phyloP scores from a whole-genome alignment of 1,139 yeast species.

The Yamadazyma conglobata region DNA sequence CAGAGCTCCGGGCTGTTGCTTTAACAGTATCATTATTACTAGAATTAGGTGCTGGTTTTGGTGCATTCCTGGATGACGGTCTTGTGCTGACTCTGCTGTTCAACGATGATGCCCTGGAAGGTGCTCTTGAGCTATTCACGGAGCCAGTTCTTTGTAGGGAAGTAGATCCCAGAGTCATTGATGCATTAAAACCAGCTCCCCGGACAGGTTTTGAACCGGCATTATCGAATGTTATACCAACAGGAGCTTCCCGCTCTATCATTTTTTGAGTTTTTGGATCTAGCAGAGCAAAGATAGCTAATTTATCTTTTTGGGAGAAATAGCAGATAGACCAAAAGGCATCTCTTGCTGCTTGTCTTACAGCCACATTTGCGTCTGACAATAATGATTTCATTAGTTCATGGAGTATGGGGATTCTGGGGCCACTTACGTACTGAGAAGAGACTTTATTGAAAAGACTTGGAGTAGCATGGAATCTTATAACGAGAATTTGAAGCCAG shows the following conservation, averaged over 20 bases:
- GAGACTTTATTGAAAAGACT: constrained; percentile 7
- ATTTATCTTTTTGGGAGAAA: constrained; percentile 46
- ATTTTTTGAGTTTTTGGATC: constrained; percentile 38
- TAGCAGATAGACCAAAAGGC: constrained; percentile 70
- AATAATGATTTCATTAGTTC: constrained; percentile 59
- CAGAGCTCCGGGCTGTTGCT: too few species aligned
- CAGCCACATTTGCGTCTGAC: constrained; percentile 77
- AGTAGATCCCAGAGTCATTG: too few species aligned
- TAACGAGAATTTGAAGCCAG: constrained; percentile 65
- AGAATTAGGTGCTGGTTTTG: background rate
- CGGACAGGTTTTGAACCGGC: background rate
- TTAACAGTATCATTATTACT: background rate
- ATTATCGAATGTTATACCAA: background rate
- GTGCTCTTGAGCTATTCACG: constrained; percentile 1
- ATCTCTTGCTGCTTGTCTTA: constrained; percentile 69
- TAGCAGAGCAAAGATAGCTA: constrained; percentile 47
- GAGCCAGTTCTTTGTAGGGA: constrained; percentile 1
- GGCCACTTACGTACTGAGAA: constrained; percentile 20
- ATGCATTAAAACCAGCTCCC: too few species aligned
- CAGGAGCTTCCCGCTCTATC: constrained; percentile 14
- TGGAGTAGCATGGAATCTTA: constrained; percentile 32
- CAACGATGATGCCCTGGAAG: constrained; percentile 2
- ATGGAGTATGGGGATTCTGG: constrained; percentile 41
- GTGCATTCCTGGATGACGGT: constrained; percentile 1
- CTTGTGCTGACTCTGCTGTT: too few species aligned